These are phyloP conservation scores for Acanthamoeba sp. DNA, from an alignment of 208 protist genomes.

Conservation along the genomic window DNA sequence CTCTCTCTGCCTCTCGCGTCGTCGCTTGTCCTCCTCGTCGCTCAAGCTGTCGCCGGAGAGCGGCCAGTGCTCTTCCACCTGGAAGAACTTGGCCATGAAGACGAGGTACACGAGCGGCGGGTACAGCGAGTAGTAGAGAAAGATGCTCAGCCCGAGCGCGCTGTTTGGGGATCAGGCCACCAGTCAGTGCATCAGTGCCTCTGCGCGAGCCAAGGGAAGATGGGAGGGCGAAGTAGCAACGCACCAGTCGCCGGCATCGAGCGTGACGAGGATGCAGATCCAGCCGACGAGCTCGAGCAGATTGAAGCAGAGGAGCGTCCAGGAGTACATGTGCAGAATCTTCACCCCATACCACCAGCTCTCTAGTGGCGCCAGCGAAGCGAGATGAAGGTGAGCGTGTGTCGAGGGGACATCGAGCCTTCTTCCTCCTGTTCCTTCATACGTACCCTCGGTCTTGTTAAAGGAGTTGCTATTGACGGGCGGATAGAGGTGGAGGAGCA, in stretches of 20 bases:
- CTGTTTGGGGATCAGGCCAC: background rate
- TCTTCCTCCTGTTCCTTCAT: too few relatives aligned
- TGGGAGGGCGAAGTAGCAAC: too few relatives aligned
- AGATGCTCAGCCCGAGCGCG: conserved; percentile 47
- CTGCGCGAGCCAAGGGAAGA: too few relatives aligned
- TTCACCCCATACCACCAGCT: conserved; percentile 18
- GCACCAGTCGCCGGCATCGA: conserved; percentile 40
- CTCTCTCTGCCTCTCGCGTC: background rate
- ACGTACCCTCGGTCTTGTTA: background rate
- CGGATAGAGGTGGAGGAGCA: background rate
- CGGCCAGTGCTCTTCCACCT: conserved; percentile 35
- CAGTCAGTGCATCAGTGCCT: background rate
- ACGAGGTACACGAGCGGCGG: conserved; percentile 54
- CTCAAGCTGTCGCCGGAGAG: background rate
- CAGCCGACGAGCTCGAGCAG: conserved; percentile 42
- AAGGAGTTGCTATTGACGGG: background rate
- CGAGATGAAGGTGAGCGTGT: background rate
- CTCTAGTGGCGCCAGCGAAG: background rate
- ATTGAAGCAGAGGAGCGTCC: background rate
- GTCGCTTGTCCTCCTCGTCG: background rate
- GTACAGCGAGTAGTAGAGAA: conserved; percentile 28
- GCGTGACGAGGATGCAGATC: background rate
- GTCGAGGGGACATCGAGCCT: too few relatives aligned
- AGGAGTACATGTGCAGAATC: background rate
- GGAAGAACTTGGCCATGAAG: conserved; percentile 66